Evolutionary conservation across 768 basidiomycete genomes (phyloP), one percentile per base, ranked within the genome.

Genomic region (Leccinum sublutescens): DNA sequence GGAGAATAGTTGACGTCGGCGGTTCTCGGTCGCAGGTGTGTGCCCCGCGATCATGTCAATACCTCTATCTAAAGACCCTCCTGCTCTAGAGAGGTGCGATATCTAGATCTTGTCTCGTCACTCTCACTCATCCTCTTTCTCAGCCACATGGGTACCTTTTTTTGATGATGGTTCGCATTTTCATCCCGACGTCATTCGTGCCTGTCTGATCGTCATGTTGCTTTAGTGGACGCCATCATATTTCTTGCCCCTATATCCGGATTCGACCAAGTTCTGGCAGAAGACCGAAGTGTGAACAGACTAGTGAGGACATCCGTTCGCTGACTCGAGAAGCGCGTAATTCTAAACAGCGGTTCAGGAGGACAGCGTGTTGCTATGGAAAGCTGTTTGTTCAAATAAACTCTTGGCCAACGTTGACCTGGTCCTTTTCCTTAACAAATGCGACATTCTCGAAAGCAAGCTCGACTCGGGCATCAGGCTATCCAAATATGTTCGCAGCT

Each of bases 361-460:
- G 69, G 91, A 93, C 65, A 88, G 88, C 5, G 84, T 90, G 55
- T 77, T 85, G 49, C 76, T 93, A 10, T 93, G 90, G 90, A 85
- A 83, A 55, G 79, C 81, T 15, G 82, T 93, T 19, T 87, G 86
- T 62, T 80, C 82, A 29, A 91, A 91, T 74, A 83, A 80, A 65
- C 81, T 92, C 25, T 79, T 93, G 5, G 83, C 82, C 48, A 77
- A 81, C 49, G 88, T 91, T 31, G 87, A 89, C 63, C 77, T 91
- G 34, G 86, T 92, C 60, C 78, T 92, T 50, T 93, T 92, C 77
- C 77, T 93, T 54, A 93, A 92, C 75, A 93, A 93, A 70, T 86
- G 86, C 59, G 89, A 91, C 66, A 87, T 91, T 59, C 74, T 92
- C 55, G 82, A 82, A 60, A 65, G 78, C 49, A 91, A 91, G 66